Base-by-base conservation (phyloP, 495 filamentous ascomycete genomes). In the Sporormia fimetaria region DNA sequence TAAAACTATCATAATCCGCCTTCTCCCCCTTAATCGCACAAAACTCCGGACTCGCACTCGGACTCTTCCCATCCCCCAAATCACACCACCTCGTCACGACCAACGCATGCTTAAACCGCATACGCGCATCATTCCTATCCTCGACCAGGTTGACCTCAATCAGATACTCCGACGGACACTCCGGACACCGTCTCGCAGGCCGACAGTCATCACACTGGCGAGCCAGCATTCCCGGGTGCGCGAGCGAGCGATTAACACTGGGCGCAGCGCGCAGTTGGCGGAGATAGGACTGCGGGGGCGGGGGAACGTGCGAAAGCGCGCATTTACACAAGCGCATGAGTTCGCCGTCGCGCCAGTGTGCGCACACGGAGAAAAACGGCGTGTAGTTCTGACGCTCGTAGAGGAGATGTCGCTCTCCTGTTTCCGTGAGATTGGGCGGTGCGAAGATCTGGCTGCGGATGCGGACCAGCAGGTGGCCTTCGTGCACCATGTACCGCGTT, bases 11-110 rank as follows among this genome's bases (percentile, higher is more conserved):
- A 59, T 70, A 76, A 11, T 57, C 58, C 11, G 11, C 35, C 4
- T 25, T 38, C 21, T 48, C 31, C 4, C 69, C 70, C 54, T 67
- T 70, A 44, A 67, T 55, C 12, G 71, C 66, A 0, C 59, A 63
- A 70, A 70, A 78, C 48, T 75, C 68, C 20, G 22, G 35, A 16
- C 40, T 36, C 0, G 51, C 60, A 4, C 45, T 39, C 5, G 71
- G 67, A 10, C 53, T 57, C 1, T 55, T 62, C 3, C 70, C 69
- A 59, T 73, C 63, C 2, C 74, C 74, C 22, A 78, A 53, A 56
- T 78, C 74, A 42, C 59, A 66, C 74, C 74, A 78, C 16, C 71
- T 55, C 12, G 71, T 78, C 11, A 78, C 69, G n/a, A 69, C 61
- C 37, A 78, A 66, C 6, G 67, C 67, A 42, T 75, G 72, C 46